Evolutionary conservation across 2,329 filamentous ascomycete genomes (phyloP).

Genomic region (Fusarium foetens): DNA sequence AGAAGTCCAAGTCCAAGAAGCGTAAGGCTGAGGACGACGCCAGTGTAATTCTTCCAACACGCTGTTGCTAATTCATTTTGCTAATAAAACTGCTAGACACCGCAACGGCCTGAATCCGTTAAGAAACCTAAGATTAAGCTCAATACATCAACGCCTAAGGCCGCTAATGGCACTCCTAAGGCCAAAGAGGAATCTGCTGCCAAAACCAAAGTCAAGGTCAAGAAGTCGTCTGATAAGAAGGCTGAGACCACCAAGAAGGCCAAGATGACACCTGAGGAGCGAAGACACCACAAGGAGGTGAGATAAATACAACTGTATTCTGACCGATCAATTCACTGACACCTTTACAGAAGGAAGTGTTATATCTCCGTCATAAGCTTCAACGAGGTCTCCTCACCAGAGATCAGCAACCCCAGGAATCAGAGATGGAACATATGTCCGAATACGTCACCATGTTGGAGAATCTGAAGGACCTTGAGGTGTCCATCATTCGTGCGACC

Average conservation of each 20-base stretch:
- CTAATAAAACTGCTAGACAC: constrained; percentile 56
- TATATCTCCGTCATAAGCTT: constrained; percentile 92
- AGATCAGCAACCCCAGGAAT: constrained; percentile 85
- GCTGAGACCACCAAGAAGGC: constrained; percentile 64
- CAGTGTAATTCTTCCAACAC: constrained; percentile 52
- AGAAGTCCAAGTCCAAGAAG: constrained; percentile 78
- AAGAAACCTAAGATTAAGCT: constrained; percentile 77
- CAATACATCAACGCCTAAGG: constrained; percentile 57
- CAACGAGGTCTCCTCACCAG: constrained; percentile 92
- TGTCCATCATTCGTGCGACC: constrained; percentile 85
- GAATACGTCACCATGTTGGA: constrained; percentile 85
- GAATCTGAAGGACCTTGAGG: constrained; percentile 80
- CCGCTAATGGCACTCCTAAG: constrained; percentile 53
- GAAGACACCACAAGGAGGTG: constrained; percentile 68
- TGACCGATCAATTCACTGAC: constrained; percentile 47
- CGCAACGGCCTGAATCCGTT: constrained; percentile 68
- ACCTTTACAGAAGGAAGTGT: constrained; percentile 72
- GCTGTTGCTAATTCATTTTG: not conserved
- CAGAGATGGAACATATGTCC: constrained; percentile 83
- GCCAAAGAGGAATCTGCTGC: constrained; percentile 62
- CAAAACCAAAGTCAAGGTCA: constrained; percentile 65
- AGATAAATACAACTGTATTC: constrained; percentile 29
- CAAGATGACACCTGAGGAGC: constrained; percentile 68
- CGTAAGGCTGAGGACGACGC: constrained; percentile 87
- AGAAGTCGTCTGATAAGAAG: constrained; percentile 69